A percentile compares a stretch with the other conserved stretches of the same genome.
Evolutionary conservation across 345 rosid species (phyloP).

Genomic region (Dovyalis caffra): DNA sequence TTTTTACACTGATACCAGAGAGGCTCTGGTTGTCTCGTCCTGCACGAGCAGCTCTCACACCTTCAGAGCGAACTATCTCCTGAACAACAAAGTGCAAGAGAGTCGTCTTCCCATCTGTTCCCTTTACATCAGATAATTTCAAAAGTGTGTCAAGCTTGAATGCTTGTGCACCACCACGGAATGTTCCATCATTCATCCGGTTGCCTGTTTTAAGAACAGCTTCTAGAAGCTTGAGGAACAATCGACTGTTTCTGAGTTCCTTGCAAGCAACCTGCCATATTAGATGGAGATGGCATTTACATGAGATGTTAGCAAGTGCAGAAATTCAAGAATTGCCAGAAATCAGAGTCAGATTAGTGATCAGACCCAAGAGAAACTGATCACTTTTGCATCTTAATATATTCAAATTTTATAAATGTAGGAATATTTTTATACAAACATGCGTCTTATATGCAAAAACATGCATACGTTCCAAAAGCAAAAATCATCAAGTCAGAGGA

Average conservation of each 20-base stretch:
- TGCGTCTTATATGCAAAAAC: background rate
- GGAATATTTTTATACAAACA: background rate
- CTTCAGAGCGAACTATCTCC: conserved; percentile 92
- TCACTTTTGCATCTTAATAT: background rate
- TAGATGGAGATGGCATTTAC: background rate
- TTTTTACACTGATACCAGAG: conserved; percentile 48
- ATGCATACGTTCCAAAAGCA: background rate
- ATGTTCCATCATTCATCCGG: conserved; percentile 97
- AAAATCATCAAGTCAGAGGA: background rate
- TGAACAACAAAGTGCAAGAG: conserved; percentile 94
- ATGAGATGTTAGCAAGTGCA: background rate
- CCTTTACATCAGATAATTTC: conserved; percentile 92
- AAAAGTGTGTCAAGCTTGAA: conserved; percentile 97
- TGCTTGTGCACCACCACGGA: conserved; percentile 95
- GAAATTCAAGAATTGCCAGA: conserved; percentile 1
- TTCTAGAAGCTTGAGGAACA: conserved; percentile 93
- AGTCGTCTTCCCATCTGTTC: conserved; percentile 93
- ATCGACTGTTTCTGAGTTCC: conserved; percentile 75
- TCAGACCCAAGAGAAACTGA: background rate
- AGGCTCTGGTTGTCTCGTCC: conserved; percentile 65
- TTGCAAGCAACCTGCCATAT: conserved; percentile 76
- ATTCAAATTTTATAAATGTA: background rate
- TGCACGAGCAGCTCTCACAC: conserved; percentile 76
- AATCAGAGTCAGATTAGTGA: background rate
- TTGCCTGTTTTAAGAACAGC: conserved; percentile 99